Conservation (phyloP, 1,139 yeast species). For the Zygosaccharomyces sapae region DNA sequence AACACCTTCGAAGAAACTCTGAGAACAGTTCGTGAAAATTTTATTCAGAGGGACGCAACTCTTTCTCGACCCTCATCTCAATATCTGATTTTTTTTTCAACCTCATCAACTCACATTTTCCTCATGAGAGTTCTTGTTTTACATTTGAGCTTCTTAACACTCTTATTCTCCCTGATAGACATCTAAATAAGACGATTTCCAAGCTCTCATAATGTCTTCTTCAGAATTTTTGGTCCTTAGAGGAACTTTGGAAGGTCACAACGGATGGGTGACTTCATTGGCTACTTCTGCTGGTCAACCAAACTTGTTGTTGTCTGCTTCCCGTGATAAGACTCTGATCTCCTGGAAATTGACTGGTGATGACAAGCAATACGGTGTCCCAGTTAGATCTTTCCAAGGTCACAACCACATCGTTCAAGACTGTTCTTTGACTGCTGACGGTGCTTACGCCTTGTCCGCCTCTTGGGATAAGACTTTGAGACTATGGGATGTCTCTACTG, state of each 20-base stretch:
- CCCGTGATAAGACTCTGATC: conserved; percentile 98
- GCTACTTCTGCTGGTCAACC: conserved; percentile 99
- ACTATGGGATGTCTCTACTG: conserved; percentile 96
- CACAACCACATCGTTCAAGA: conserved; percentile 99
- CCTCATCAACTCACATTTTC: no score
- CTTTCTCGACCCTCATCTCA: conserved; percentile 4
- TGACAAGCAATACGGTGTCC: conserved; percentile 95
- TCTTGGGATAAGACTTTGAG: conserved; percentile 99
- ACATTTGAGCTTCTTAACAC: no score
- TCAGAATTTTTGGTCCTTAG: conserved; percentile 96
- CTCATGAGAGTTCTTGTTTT: background rate
- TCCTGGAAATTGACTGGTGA: conserved; percentile 99
- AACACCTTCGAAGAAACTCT: conserved; percentile 23
- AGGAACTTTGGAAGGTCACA: conserved; percentile 97
- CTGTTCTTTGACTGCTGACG: conserved; percentile 97
- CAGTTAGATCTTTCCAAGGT: conserved; percentile 96
- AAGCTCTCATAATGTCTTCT: conserved; percentile 42
- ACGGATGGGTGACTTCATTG: conserved; percentile 96
- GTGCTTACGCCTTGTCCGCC: conserved; percentile 96
- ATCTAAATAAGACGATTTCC: conserved; percentile 3
- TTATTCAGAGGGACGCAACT: conserved; percentile 11
- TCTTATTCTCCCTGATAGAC: background rate
- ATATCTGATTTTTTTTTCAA: background rate
- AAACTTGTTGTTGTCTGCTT: conserved; percentile 95
- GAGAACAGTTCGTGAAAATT: conserved; percentile 28